Conservation (phyloP, 495 filamentous ascomycete species). For the Talaromyces trachyspermus region DNA sequence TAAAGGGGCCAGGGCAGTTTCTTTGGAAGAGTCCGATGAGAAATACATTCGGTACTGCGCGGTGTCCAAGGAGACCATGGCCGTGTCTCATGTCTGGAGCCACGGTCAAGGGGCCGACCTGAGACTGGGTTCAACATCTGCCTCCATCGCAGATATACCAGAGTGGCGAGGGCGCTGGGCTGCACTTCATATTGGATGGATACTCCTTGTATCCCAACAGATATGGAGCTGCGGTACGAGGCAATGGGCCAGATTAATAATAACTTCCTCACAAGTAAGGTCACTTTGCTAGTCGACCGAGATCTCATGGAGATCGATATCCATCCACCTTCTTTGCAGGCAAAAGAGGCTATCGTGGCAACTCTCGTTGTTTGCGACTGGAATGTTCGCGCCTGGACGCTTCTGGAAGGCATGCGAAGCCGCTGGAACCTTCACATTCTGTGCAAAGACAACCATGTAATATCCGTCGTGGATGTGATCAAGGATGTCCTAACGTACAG, state of each 20-base stretch:
- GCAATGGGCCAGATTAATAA: conserved; percentile 17
- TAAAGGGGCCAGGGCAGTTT: conserved; percentile 11
- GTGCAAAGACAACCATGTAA: conserved; percentile 12
- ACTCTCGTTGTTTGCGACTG: conserved; percentile 20
- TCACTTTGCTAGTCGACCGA: conserved; percentile 15
- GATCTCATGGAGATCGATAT: conserved; percentile 18
- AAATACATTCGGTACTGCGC: conserved; percentile 8
- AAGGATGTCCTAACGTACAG: conserved; percentile 4
- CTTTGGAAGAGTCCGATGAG: background rate
- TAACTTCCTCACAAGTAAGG: conserved; percentile 15
- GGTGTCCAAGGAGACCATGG: conserved; percentile 9
- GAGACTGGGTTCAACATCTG: conserved; percentile 15
- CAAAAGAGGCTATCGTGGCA: conserved; percentile 12
- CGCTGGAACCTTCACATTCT: conserved; percentile 13
- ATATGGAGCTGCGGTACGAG: conserved; percentile 12
- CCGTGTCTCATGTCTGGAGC: conserved; percentile 25
- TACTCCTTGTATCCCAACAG: conserved; percentile 17
- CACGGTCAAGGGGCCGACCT: conserved; percentile 19
- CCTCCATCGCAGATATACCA: conserved; percentile 14
- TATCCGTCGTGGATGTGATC: conserved; percentile 11
- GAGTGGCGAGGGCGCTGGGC: conserved; percentile 9
- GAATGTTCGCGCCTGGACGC: conserved; percentile 20
- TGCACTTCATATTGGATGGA: conserved; percentile 23
- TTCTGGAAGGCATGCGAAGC: conserved; percentile 18
- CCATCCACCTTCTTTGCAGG: background rate